Percentiles rank a stretch among this genome's conserved stretches.
Evolutionary conservation across 1,284 basidiomycete species (phyloP).

Genomic region (Boletellus sp.): DNA sequence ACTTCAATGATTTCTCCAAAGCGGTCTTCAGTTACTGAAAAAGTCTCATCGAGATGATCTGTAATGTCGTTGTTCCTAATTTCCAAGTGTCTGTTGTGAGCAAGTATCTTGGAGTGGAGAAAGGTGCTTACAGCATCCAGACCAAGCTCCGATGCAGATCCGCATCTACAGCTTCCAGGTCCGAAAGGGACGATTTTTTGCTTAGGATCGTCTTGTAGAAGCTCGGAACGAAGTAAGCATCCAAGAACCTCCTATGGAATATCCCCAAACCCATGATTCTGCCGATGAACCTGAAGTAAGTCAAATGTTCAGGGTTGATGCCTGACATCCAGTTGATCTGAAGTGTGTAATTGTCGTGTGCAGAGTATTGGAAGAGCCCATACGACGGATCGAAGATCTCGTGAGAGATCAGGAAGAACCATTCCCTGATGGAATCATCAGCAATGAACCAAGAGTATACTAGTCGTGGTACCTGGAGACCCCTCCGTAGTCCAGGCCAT

Average conservation of each 20-base stretch:
- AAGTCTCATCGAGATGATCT: slow-evolving; percentile 92
- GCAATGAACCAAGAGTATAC: background rate
- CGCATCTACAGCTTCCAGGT: slow-evolving; percentile 88
- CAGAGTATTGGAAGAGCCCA: slow-evolving; percentile 98
- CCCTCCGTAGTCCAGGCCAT: slow-evolving; percentile 97
- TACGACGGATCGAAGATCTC: slow-evolving; percentile 99
- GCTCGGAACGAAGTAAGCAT: slow-evolving; percentile 97
- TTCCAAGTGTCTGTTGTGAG: slow-evolving; percentile 6
- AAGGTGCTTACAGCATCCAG: slow-evolving; percentile 87
- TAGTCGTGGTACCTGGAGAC: slow-evolving; percentile 70
- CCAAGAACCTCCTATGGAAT: slow-evolving; percentile 97
- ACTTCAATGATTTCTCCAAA: slow-evolving; percentile 96
- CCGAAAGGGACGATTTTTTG: slow-evolving; percentile 82
- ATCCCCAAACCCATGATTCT: slow-evolving; percentile 92
- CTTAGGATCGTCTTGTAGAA: slow-evolving; percentile 99
- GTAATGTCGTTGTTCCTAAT: slow-evolving; percentile 92
- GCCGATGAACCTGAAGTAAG: slow-evolving; percentile 99
- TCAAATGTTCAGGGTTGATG: slow-evolving; percentile 97
- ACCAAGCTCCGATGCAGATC: slow-evolving; percentile 88
- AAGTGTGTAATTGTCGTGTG: slow-evolving; percentile 98
- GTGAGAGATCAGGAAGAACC: slow-evolving; percentile 99
- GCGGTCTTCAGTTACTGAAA: slow-evolving; percentile 91
- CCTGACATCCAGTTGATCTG: slow-evolving; percentile 98
- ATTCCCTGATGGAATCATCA: slow-evolving; percentile 63
- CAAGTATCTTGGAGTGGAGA: slow-evolving; percentile 1